Evolutionary conservation across 257 asterid genomes (phyloP), one percentile per base, ranked within the genome.

Genomic region (Solanum commersonii): DNA sequence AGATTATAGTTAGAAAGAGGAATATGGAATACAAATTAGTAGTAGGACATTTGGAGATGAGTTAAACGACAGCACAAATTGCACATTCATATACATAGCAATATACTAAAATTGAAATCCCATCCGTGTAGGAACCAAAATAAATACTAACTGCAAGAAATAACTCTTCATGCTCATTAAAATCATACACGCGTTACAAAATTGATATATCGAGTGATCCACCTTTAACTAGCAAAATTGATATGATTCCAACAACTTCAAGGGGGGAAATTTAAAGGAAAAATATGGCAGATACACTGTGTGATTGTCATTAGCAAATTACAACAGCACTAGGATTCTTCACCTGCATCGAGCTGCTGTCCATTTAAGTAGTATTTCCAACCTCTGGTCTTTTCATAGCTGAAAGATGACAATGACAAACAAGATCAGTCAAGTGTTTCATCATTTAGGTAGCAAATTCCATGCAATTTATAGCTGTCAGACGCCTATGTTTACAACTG

Each of bases 361-460:
- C 52, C 52, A 12, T 44, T 44, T 44, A 3, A 4, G 52, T 44
- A 44, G 52, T 12, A 44, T 44, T 44, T 44, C 52, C 52, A 44
- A 44, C 52, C 52, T 76, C 87, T 9, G 91, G 91, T 12, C 88
- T 76, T 86, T 87, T 92, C 87, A 91, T 68, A 74, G 94, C 95
- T 93, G 94, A 86, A 89, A 84, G 9, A 87, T 27, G 87, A 86
- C 31, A 29, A 86, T n/a, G 44, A 38, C 71, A 35, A 38, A n/a
- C 63, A 88, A 82, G 37, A 56, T 35, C 42, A 59, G 37, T 67
- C 10, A 56, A 59, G 9, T n/a, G 22, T 42, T 18, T 52, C 82
- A 86, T 18, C 65, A 8, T 42, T 22, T 15, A 40, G 44, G 67
- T 15, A 40, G 22, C 42, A 59, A 56, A 40, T 5, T n/a, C 1